These are phyloP conservation scores for Entomortierella lignicola DNA, from an alignment of 192 early-diverging fungal genomes.

Conservation along the genomic window DNA sequence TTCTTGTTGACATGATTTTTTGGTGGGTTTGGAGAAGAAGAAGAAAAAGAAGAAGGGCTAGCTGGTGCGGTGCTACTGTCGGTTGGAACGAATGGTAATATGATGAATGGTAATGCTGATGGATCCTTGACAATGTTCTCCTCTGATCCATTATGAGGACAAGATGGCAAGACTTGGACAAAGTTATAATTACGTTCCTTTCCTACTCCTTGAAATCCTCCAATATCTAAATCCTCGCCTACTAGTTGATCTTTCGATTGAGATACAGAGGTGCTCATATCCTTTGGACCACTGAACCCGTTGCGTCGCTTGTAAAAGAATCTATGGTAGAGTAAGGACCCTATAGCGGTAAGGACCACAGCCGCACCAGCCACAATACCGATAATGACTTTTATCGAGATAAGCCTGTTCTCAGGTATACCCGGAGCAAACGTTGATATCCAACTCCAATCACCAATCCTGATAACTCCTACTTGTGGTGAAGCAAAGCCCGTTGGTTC, in stretches of 20 bases:
- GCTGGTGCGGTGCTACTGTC: neutral
- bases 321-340: too few species aligned
- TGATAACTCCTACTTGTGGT: constrained; percentile 25
- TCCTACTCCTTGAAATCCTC: too few species aligned
- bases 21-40: neutral
- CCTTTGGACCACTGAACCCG: too few species aligned
- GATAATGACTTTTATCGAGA: constrained; percentile 8
- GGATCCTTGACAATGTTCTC: neutral
- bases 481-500: constrained; percentile 7
- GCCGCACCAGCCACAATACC: constrained; percentile 20
- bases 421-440: neutral
- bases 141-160: too few species aligned
- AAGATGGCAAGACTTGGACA: neutral
- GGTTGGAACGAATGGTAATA: constrained; percentile 1
- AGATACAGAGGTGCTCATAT: too few species aligned
- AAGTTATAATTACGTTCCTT: neutral
- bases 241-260: too few species aligned
- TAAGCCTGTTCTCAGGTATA: neutral
- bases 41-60: neutral
- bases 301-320: too few species aligned
- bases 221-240: too few species aligned
- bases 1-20: neutral
- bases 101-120: constrained; percentile 11
- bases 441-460: constrained; percentile 12
- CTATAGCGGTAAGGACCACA: too few species aligned